These are phyloP conservation scores for Xanthoconium stramineum DNA, from an alignment of 768 basidiomycete species.

Conservation along the genomic window DNA sequence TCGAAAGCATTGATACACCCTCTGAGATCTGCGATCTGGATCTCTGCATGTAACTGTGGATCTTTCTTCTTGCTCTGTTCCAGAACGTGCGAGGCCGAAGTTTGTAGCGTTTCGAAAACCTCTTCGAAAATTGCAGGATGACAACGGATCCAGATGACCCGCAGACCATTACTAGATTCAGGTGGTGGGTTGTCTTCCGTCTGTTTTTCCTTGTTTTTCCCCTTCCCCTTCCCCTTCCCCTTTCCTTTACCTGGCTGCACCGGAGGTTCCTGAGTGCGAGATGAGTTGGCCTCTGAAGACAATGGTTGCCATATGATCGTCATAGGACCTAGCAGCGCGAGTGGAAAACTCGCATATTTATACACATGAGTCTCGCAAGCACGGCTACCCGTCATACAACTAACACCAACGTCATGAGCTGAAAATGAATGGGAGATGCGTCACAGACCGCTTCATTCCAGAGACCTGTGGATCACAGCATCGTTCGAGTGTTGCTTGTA, in stretches of 20 bases:
- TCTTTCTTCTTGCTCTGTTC: conserved; percentile 32
- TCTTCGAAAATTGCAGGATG: conserved; percentile 73
- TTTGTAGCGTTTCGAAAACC: conserved; percentile 50
- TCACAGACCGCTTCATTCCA: conserved; percentile 55
- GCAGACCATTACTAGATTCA: conserved; percentile 15
- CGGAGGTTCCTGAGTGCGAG: not conserved
- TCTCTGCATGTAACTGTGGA: conserved; percentile 26
- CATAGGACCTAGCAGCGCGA: conserved; percentile 64
- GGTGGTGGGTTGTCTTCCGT: conserved; percentile 14
- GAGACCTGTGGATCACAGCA: conserved; percentile 69
- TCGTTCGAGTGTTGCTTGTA: conserved; percentile 49
- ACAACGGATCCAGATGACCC: conserved; percentile 69
- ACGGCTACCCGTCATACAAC: conserved; percentile 65
- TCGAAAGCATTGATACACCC: conserved; percentile 80
- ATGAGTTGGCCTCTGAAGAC: not conserved
- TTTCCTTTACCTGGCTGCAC: conserved; percentile 12
- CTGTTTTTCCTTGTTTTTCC: conserved; percentile 34
- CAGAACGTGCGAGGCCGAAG: conserved; percentile 49
- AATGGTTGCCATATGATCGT: conserved; percentile 71
- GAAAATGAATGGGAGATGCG: not conserved
- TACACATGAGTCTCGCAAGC: conserved; percentile 68
- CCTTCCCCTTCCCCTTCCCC: conserved; percentile 8
- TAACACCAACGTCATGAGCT: conserved; percentile 27
- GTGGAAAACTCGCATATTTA: conserved; percentile 59
- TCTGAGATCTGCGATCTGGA: conserved; percentile 72